phyloP scores from a whole-genome alignment of 1,284 basidiomycete species.

The Trametes versicolor region DNA sequence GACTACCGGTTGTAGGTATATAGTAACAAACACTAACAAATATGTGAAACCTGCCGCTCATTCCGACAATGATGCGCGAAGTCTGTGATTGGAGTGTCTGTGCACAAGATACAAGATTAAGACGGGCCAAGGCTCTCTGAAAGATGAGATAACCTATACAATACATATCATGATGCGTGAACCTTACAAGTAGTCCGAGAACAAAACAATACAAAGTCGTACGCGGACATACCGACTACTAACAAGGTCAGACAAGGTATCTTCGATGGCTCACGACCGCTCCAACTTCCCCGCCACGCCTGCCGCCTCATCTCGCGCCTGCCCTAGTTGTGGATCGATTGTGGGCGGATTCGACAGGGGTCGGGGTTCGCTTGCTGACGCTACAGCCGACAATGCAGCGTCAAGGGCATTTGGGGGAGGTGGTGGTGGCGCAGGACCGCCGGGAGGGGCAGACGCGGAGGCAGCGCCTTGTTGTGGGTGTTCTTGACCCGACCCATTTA shows the following conservation, averaged over 20 bases:
- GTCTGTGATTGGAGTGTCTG: too few species aligned
- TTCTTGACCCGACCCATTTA: conserved; percentile 40
- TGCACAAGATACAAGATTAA: background rate
- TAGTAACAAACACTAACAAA: conserved; percentile 11
- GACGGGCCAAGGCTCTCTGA: background rate
- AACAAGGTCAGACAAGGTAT: background rate
- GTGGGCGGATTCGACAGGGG: conserved; percentile 25
- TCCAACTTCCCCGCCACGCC: conserved; percentile 45
- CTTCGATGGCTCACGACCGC: conserved; percentile 24
- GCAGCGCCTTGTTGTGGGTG: conserved; percentile 39
- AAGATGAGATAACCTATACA: conserved; percentile 9
- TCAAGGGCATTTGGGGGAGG: conserved; percentile 54
- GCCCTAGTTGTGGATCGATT: conserved; percentile 48
- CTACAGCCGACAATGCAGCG: conserved; percentile 49
- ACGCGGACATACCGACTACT: background rate
- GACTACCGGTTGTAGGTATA: background rate
- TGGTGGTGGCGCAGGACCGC: conserved; percentile 37
- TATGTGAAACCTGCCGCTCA: background rate
- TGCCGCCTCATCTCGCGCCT: conserved; percentile 50
- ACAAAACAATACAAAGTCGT: conserved; percentile 21
- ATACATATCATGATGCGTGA: conserved; percentile 28
- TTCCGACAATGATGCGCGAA: background rate
- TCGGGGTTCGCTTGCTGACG: conserved; percentile 38
- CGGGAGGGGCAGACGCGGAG: conserved; percentile 49
- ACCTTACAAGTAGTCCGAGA: conserved; percentile 28